phyloP scores from a whole-genome alignment of 1,284 basidiomycete genomes.

The Sanghuangporus sanghuang region DNA sequence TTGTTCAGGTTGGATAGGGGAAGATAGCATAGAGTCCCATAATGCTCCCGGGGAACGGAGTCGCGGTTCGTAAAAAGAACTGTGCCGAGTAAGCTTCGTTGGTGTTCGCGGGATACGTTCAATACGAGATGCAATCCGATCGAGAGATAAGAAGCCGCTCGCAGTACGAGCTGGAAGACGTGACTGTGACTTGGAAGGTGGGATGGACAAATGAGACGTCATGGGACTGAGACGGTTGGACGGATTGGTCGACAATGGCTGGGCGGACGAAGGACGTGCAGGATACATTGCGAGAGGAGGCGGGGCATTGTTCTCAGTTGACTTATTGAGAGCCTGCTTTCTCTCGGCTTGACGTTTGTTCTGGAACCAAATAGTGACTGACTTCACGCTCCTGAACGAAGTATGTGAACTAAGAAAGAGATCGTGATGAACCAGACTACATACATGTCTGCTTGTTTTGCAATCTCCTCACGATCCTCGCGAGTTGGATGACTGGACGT shows the following conservation, averaged over 20 bases:
- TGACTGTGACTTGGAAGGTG: not conserved
- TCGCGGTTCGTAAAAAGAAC: not conserved
- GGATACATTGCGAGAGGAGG: slow-evolving; percentile 1
- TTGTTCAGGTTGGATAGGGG: slow-evolving; percentile 8
- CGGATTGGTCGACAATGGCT: not conserved
- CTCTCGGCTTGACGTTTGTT: slow-evolving; percentile 64
- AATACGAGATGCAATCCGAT: slow-evolving; percentile 13
- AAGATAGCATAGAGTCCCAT: slow-evolving; percentile 18
- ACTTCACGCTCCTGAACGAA: slow-evolving; percentile 58
- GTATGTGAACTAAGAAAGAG: slow-evolving; percentile 13
- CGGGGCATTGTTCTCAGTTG: not conserved
- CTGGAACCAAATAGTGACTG: slow-evolving; percentile 79
- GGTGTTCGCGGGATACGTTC: slow-evolving; percentile 11
- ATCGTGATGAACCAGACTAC: slow-evolving; percentile 24
- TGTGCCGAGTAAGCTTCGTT: slow-evolving; percentile 4
- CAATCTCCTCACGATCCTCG: slow-evolving; percentile 61
- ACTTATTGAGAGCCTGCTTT: slow-evolving; percentile 12
- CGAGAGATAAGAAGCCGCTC: slow-evolving; percentile 10
- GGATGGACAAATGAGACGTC: not conserved
- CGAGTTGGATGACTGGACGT: slow-evolving; percentile 65
- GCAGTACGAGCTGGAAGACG: not conserved
- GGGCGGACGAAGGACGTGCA: not conserved
- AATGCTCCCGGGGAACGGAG: not conserved
- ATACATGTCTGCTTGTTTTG: slow-evolving; percentile 56
- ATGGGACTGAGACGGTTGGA: not conserved